phyloP scores from a whole-genome alignment of 768 basidiomycete genomes.

The Mycena filopes region DNA sequence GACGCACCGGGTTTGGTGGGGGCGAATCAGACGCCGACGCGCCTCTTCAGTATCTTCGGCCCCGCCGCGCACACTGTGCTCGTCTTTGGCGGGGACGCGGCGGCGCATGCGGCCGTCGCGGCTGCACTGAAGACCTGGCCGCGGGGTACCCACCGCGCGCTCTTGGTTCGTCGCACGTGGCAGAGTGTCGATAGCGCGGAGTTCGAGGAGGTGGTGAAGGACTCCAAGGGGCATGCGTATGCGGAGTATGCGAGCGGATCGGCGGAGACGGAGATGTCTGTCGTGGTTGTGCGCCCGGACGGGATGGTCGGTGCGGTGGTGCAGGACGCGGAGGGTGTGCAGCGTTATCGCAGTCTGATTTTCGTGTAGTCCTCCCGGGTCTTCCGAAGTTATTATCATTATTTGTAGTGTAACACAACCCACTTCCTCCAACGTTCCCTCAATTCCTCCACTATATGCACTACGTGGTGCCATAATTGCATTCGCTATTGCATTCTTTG shows the following conservation, averaged over 20 bases:
- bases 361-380: too few relatives aligned
- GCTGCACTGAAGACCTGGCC: neutral
- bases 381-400: too few relatives aligned
- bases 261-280: neutral
- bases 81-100: too few relatives aligned
- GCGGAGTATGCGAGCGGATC: constrained; percentile 12
- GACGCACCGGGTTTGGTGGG: constrained; percentile 44
- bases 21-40: constrained; percentile 4
- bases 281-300: constrained; percentile 35
- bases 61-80: constrained; percentile 41
- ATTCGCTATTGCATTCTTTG: too few relatives aligned
- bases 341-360: neutral
- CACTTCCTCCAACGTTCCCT: too few relatives aligned
- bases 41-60: constrained; percentile 42
- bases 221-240: constrained; percentile 29
- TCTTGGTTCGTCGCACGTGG: constrained; percentile 5
- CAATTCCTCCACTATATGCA: too few relatives aligned
- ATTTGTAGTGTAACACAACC: too few relatives aligned
- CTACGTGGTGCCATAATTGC: too few relatives aligned
- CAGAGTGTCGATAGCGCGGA: neutral
- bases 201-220: constrained; percentile 16
- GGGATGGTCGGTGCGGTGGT: constrained; percentile 31
- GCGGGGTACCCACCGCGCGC: neutral
- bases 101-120: neutral
- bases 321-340: constrained; percentile 5